Evolutionary conservation across 1,284 basidiomycete genomes (phyloP), one percentile per base, ranked within the genome.

Genomic region (Puccinia coronata): DNA sequence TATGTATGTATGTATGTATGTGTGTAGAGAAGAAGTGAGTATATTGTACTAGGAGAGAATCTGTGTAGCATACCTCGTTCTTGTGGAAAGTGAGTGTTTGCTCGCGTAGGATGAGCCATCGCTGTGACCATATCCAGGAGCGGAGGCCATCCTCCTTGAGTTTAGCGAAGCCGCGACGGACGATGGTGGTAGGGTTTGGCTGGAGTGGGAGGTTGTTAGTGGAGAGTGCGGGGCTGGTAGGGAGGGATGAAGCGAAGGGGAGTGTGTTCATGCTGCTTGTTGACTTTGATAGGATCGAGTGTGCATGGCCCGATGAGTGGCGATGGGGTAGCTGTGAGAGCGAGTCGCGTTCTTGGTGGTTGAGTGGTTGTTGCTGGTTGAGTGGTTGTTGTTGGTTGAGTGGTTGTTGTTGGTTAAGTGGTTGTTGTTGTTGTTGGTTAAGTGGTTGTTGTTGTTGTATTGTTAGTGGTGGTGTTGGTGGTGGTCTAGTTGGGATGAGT

Each of bases 41-140:
- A n/a, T n/a, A n/a, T n/a, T n/a, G n/a, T n/a, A n/a, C n/a, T n/a
- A n/a, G n/a, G n/a, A n/a, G n/a, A n/a, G n/a, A n/a, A n/a, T n/a
- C n/a, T n/a, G n/a, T 0, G 0, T 6, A 43, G 80, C 84, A 47
- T 84, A 95, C 95, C 90, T 98, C 95, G 85, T 91, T 94, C 89
- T 96, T 98, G 87, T 95, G 93, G 82, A 98, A 91, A 57, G 91
- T 90, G 75, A 99, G 87, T 20, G 91, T 90, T 84, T 91, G 90
- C 82, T 95, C 93, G 84, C 91, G 92, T 82, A 98, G 88, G 5
- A 96, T 90, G 67, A 98, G 88, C 92, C 93, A 98, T 85, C 94
- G 92, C 85, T 93, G 91, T 86, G 92, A 91, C 92, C 96, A 98
- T 80, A 98, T 90, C 90, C 94, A 96, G 83, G 92, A 94, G 20